These are phyloP conservation scores for Boletus sp. DNA, from an alignment of 1,284 basidiomycete genomes.

Conservation along the genomic window DNA sequence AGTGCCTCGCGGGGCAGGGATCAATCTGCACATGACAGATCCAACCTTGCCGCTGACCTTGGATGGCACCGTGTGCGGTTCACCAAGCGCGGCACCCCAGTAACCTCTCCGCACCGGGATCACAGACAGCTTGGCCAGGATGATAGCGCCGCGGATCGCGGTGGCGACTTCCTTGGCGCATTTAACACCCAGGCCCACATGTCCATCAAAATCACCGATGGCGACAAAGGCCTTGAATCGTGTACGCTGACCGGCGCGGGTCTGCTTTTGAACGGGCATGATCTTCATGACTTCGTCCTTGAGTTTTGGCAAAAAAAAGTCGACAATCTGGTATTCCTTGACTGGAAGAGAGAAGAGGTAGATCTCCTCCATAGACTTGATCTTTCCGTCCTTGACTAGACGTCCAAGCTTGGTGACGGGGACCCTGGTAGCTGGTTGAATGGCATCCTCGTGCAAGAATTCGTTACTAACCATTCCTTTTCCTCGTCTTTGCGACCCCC, in stretches of 20 bases:
- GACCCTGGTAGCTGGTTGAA: slow-evolving; percentile 53
- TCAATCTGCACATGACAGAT: slow-evolving; percentile 98
- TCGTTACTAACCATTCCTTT: slow-evolving; percentile 87
- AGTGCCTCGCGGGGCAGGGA: slow-evolving; percentile 97
- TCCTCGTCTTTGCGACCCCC: slow-evolving; percentile 98
- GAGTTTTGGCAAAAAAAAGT: slow-evolving; percentile 95
- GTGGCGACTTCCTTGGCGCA: slow-evolving; percentile 99
- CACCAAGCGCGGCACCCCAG: slow-evolving; percentile 98
- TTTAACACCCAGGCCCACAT: slow-evolving; percentile 99
- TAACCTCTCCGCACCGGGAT: slow-evolving; percentile 97
- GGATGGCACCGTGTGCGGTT: slow-evolving; percentile 98
- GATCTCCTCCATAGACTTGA: slow-evolving; percentile 99
- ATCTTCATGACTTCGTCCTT: slow-evolving; percentile 99
- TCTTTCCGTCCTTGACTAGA: slow-evolving; percentile 99
- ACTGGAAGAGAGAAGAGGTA: slow-evolving; percentile 99
- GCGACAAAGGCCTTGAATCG: slow-evolving; percentile 99
- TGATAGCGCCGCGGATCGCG: slow-evolving; percentile 97
- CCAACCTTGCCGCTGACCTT: slow-evolving; percentile 99
- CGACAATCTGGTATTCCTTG: slow-evolving; percentile 98
- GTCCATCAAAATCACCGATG: slow-evolving; percentile 97
- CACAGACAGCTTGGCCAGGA: slow-evolving; percentile 93
- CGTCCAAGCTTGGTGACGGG: slow-evolving; percentile 99
- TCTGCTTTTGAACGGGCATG: slow-evolving; percentile 99
- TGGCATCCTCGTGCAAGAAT: not conserved
- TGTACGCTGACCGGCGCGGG: slow-evolving; percentile 98